Base-by-base conservation (phyloP, 257 asterid species). In the Penstemon barbatus region DNA sequence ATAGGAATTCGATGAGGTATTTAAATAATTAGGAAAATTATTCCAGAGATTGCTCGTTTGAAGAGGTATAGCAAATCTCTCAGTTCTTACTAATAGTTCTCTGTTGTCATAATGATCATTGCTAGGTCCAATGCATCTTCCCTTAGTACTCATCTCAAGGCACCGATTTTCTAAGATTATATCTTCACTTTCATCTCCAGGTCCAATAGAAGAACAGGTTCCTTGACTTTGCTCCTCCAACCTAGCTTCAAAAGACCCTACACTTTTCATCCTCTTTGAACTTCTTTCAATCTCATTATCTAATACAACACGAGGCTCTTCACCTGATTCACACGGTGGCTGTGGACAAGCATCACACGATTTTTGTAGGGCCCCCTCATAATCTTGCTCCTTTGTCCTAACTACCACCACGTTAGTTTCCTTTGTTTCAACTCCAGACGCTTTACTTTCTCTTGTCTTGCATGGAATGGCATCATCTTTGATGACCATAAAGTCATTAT, bases 21-120 rank as follows among this genome's bases (percentile, higher is more conserved):
- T 63, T 43, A 66, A 75, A 71, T 59, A 71, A 18, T 55, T 19
- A 8, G 44, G 79, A 72, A 68, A 59, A 57, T 65, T 75, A 15
- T 6, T 43, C 25, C 25, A 65, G 53, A 25, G 39, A 69, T 33
- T 44, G 42, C 39, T 61, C 25, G 45, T 38, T 60, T 15, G 54
- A 40, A 7, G 33, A 25, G 33, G 33, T 25, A 2, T 54, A 4
- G 61, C 78, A 72, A 68, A 59, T 25, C 56, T 65, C 75, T 25
- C 4, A 40, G 33, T 25, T 1, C 33, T 25, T 25, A 25, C 33
- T 25, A 25, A 13, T 61, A 69, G 15, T 50, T 44, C 39, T 25
- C 33, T 25, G 33, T 25, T 25, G 3, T 61, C 37, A 50, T 38
- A 54, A 25, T 15, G 54, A 40, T 11, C 60, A 4, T 66, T n/a